These are phyloP conservation scores for Thelephora ganbajun DNA, from an alignment of 768 basidiomycete genomes.

Conservation along the genomic window DNA sequence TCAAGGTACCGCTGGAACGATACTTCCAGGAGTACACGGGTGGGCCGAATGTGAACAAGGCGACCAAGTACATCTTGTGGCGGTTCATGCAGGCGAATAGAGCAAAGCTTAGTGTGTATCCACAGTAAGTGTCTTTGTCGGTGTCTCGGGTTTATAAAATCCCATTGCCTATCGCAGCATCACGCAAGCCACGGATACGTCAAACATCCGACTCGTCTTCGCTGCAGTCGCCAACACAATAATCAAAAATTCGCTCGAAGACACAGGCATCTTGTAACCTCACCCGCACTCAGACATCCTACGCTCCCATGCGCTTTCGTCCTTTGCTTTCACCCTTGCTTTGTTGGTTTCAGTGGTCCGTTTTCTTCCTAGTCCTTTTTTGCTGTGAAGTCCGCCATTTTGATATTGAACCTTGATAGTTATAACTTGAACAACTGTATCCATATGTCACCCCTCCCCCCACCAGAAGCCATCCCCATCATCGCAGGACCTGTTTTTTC, in stretches of 20 bases:
- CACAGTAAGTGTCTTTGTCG: slow-evolving; percentile 22
- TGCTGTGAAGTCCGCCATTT: too few relatives aligned
- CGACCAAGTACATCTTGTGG: slow-evolving; percentile 33
- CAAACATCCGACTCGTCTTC: slow-evolving; percentile 70
- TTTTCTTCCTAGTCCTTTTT: too few relatives aligned
- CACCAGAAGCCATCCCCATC: too few relatives aligned
- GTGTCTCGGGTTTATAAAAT: not conserved
- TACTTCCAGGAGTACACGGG: slow-evolving; percentile 31
- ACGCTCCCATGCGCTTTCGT: too few relatives aligned
- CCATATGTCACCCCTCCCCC: too few relatives aligned
- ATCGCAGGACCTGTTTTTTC: too few relatives aligned
- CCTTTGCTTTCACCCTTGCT: too few relatives aligned
- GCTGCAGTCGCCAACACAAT: slow-evolving; percentile 92
- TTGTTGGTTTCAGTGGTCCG: too few relatives aligned
- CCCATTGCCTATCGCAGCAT: slow-evolving; percentile 27
- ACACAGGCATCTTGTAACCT: slow-evolving; percentile 62
- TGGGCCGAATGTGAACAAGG: slow-evolving; percentile 29
- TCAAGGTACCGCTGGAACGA: slow-evolving; percentile 13
- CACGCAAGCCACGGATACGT: slow-evolving; percentile 83
- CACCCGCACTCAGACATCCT: not conserved
- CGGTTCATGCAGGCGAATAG: slow-evolving; percentile 30
- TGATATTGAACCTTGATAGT: too few relatives aligned
- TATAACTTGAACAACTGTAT: too few relatives aligned
- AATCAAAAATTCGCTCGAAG: slow-evolving; percentile 74
- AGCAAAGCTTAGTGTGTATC: slow-evolving; percentile 29